Conservation (phyloP, 164 flowering plant genomes). For the Brasenia schreberi region DNA sequence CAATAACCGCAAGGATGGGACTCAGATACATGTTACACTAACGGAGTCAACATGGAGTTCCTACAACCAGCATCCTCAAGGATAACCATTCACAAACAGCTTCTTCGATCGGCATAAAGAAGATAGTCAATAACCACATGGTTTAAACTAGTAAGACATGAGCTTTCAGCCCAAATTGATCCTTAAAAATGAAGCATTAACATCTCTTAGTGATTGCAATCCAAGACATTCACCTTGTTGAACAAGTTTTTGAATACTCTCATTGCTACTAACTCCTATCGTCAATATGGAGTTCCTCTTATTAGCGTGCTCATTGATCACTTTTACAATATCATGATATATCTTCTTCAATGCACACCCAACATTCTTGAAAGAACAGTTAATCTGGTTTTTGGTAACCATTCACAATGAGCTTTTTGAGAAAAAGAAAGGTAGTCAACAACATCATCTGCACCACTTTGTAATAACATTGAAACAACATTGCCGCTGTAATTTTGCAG, state of each 20-base stretch:
- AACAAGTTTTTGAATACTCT: conserved; percentile 48
- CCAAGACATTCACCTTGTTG: conserved; percentile 87
- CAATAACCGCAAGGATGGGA: too few species aligned
- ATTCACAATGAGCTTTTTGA: conserved; percentile 74
- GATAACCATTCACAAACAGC: too few species aligned
- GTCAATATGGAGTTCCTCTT: conserved; percentile 59
- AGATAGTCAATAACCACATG: conserved; percentile 25
- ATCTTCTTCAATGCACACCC: conserved; percentile 42
- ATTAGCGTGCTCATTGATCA: conserved; percentile 33
- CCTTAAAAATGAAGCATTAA: conserved; percentile 46
- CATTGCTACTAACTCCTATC: conserved; percentile 87
- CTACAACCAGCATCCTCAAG: too few species aligned
- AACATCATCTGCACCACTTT: conserved; percentile 16
- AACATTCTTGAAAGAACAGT: conserved; percentile 70
- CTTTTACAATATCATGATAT: conserved; percentile 45
- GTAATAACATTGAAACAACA: conserved; percentile 34
- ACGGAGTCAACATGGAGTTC: too few species aligned
- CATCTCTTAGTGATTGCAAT: conserved; percentile 47
- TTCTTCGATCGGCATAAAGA: too few species aligned
- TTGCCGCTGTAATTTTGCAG: conserved; percentile 38
- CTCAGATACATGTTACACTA: too few species aligned
- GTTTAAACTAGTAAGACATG: conserved; percentile 62
- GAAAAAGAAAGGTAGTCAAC: conserved; percentile 43
- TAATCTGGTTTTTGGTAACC: conserved; percentile 60
- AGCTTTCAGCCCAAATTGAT: conserved; percentile 50